Evolutionary conservation across 192 early-diverging fungal species (phyloP), one percentile per base, ranked within the genome.

Genomic region (Entomortierella chlamydospora): DNA sequence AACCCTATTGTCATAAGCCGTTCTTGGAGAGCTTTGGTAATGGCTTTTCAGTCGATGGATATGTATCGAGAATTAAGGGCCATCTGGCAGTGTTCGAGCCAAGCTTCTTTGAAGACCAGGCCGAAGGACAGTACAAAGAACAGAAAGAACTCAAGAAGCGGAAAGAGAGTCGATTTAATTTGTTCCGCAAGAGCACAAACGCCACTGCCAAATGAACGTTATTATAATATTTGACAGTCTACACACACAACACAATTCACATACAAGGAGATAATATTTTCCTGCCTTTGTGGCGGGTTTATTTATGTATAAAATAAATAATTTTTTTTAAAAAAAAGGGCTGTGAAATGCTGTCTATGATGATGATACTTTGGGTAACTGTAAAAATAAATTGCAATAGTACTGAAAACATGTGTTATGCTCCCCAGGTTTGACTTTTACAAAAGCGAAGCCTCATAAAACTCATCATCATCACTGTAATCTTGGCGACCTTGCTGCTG

Each of bases 21-120:
- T 78, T 78, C 37, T 33, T 78, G 54, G 74, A 78, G 47, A 78
- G 74, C 15, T 78, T 78, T 58, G 74, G 74, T 11, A 78, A 78
- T 33, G 74, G 74, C 0, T 69, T 78, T 45, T 66, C 74, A 15
- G 74, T 78, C 2, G 74, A 78, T 22, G 74, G 74, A 6, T 78
- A 78, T 60, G 74, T 78, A 7, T 51, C 54, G 4, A 51, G 74
- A 31, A 78, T 78, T 41, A 78, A 78, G 30, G 74, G 74, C 0
- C 74, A 78, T 54, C 28, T 78, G 33, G 74, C 74, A 0, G 1
- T 63, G 45, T 78, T 69, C 33, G 74, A 78, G 45, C 74, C 74
- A 4, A 78, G 74, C 10, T 78, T 78, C 39, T 78, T 69, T 69
- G 74, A 78, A 15, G 34, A 45, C 33, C 74, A 78, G 41, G 74